phyloP scores from a whole-genome alignment of 2,329 filamentous ascomycete species.

The Penicillium verrucosum region DNA sequence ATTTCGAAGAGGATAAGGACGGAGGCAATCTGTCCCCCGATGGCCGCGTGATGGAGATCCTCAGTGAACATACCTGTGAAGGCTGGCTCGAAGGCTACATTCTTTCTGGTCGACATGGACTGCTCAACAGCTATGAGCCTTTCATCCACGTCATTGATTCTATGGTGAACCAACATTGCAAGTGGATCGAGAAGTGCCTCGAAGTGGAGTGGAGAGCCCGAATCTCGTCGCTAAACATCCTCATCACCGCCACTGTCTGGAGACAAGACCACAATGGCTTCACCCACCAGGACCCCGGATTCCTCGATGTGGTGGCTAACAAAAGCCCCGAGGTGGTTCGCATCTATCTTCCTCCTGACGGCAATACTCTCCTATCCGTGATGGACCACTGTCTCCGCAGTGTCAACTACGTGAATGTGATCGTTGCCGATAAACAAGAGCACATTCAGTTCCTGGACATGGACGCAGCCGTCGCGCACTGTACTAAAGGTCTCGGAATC shows the following conservation, averaged over 20 bases:
- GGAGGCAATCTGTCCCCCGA: conserved; percentile 67
- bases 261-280: conserved; percentile 82
- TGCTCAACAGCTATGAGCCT: conserved; percentile 78
- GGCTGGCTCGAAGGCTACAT: conserved; percentile 79
- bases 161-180: conserved; percentile 84
- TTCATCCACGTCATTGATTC: conserved; percentile 82
- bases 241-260: conserved; percentile 76
- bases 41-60: conserved; percentile 77
- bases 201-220: conserved; percentile 74
- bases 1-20: conserved; percentile 71
- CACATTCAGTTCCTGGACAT: conserved; percentile 73
- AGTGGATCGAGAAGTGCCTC: conserved; percentile 79
- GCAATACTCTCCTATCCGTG: conserved; percentile 71
- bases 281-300: conserved; percentile 76
- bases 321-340: conserved; percentile 76
- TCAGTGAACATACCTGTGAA: conserved; percentile 77
- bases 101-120: conserved; percentile 69
- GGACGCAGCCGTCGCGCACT: conserved; percentile 70
- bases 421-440: conserved; percentile 76
- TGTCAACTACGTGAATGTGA: conserved; percentile 75
- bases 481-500: conserved; percentile 74
- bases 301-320: conserved; percentile 75
- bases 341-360: conserved; percentile 77
- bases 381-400: conserved; percentile 73
- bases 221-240: conserved; percentile 73